Evolutionary conservation across 805 yeast genomes (phyloP), one percentile per base, ranked within the genome.

Genomic region (Nakazawaea sp.): DNA sequence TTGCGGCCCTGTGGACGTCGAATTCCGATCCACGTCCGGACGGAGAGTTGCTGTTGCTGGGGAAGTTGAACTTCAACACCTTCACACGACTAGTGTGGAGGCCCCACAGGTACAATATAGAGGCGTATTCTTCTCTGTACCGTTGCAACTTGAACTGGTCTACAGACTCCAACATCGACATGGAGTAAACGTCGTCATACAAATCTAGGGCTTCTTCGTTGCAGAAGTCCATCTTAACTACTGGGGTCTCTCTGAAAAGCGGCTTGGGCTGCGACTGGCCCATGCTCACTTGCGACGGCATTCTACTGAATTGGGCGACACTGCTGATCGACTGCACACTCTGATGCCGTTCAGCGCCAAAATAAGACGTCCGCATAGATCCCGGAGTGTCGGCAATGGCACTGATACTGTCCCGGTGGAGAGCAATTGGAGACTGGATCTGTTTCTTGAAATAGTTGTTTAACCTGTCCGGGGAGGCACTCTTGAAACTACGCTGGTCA

Each of bases 21-120:
- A 51, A 53, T 16, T 43, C 53, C 19, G 60, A 51, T 32, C 32
- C 48, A 31, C 25, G 38, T 24, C 43, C 37, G 5, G 45, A 41
- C 15, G 40, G 15, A 12, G 50, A 40, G 34, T 41, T 40, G 18
- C 42, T 47, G 12, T 39, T 46, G 36, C 12, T 50, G 43, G 45
- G 40, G 30, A 68, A 70, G 48, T 81, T 81, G 61, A 75, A 73
- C 57, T 89, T 87, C 39, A 86, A 55, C 9, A 89, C 72, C 49
- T 89, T 89, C 20, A 85, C 76, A 30, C 96, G 59, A 45, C 80
- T 75, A n/a, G 83, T 70, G 0, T 88, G 83, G 15, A 88, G 64
- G 0, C 92, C 94, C 97, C 97, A 90, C 24, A 71, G 57, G 49
- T 73, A 84, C 11, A 89, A 62, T 51, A 89, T 68, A 15, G 80